Percentiles rank a stretch among this genome's conserved stretches.
Conservation (phyloP, 306 rosid species). For the Acacia acuminata region DNA sequence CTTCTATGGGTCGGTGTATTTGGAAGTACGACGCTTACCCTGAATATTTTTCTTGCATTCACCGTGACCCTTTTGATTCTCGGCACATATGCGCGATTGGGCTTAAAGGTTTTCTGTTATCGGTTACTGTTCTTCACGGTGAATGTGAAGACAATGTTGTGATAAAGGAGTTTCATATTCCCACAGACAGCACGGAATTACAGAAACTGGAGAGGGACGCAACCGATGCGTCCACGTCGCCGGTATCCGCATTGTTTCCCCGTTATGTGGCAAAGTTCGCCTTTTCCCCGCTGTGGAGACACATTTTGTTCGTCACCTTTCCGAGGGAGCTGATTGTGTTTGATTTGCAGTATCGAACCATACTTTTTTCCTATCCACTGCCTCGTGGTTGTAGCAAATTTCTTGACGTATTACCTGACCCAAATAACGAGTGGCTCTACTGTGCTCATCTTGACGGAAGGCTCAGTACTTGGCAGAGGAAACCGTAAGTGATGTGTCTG, state of each 20-base stretch:
- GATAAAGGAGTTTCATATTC: constrained; percentile 70
- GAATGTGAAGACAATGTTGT: constrained; percentile 61
- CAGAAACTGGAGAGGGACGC: constrained; percentile 70
- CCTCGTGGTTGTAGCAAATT: constrained; percentile 94
- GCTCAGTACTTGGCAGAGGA: constrained; percentile 92
- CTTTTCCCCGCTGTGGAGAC: constrained; percentile 83
- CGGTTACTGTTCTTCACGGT: constrained; percentile 61
- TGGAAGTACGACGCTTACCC: constrained; percentile 89
- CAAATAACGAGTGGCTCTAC: constrained; percentile 67
- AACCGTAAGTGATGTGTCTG: constrained; percentile 59
- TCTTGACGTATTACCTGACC: constrained; percentile 87
- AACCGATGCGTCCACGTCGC: constrained; percentile 29
- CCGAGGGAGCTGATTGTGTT: constrained; percentile 89
- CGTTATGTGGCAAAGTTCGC: constrained; percentile 55
- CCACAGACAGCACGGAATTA: constrained; percentile 58
- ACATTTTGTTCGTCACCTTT: constrained; percentile 73
- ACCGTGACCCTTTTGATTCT: constrained; percentile 90
- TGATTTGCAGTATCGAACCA: constrained; percentile 82
- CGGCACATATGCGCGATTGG: constrained; percentile 82
- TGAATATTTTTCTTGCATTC: constrained; percentile 71
- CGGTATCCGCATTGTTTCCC: constrained; percentile 72
- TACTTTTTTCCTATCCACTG: constrained; percentile 57
- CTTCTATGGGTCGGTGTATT: constrained; percentile 69
- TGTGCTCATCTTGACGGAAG: constrained; percentile 92
- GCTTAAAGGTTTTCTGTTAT: constrained; percentile 75